Conservation (phyloP, 257 asterid genomes). For the Solanum bulbocastanum region DNA sequence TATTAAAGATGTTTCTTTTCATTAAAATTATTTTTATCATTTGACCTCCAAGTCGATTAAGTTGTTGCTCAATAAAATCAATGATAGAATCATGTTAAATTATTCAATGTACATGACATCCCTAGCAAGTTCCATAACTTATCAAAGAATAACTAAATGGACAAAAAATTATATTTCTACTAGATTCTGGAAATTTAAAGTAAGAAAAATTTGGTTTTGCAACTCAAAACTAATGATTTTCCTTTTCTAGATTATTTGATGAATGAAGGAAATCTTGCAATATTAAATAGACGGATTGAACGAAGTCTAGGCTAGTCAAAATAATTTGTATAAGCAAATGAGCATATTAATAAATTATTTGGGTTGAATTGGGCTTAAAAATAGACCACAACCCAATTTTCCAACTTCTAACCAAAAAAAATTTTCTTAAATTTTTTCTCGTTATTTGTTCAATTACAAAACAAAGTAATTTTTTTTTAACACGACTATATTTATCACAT, state of each 20-base stretch:
- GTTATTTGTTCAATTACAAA: not conserved
- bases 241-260: not conserved
- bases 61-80: not conserved
- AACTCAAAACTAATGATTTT: not conserved
- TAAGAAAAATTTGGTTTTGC: too few relatives aligned
- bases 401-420: not conserved
- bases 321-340: not conserved
- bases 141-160: not conserved
- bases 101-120: not conserved
- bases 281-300: not conserved
- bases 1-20: too few relatives aligned
- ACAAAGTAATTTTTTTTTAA: too few relatives aligned
- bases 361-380: not conserved
- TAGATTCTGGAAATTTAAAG: not conserved
- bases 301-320: not conserved
- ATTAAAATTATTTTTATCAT: too few relatives aligned
- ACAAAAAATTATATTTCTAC: not conserved
- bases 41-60: not conserved
- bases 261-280: not conserved
- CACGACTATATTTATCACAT: not conserved
- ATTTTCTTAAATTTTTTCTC: not conserved
- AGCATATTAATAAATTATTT: too few relatives aligned
- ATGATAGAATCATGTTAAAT: not conserved
- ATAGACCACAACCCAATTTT: not conserved
- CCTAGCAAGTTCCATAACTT: not conserved